phyloP scores from a whole-genome alignment of 345 rosid species.

The Arabis hirsuta region DNA sequence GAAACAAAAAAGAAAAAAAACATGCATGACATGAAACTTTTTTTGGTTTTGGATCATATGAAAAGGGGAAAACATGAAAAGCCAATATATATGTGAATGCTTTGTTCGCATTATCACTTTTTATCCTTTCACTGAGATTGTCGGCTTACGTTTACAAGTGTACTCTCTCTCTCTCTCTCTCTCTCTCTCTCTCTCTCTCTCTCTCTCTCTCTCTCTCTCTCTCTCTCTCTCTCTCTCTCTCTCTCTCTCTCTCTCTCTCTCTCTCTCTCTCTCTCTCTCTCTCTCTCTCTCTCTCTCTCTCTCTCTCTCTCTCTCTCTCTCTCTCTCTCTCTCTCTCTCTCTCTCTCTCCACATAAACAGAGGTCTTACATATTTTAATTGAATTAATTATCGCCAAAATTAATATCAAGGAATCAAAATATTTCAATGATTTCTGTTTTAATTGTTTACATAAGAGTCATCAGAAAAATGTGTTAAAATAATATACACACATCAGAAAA shows the following conservation, averaged over 20 bases:
- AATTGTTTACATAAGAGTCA: neutral
- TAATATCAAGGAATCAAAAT: neutral
- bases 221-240: no score
- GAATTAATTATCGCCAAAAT: neutral
- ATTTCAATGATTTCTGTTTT: neutral
- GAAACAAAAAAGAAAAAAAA: neutral
- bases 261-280: no score
- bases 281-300: no score
- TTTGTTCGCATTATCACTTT: conserved; percentile 37
- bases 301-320: no score
- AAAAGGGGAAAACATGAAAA: conserved; percentile 35
- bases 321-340: no score
- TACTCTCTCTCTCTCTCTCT: neutral
- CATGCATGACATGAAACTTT: conserved; percentile 40
- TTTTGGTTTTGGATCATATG: conserved; percentile 38
- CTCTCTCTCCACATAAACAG: neutral
- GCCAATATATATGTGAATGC: conserved; percentile 33
- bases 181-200: no score
- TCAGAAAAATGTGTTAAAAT: neutral
- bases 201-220: no score
- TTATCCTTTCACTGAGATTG: conserved; percentile 39
- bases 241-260: no score
- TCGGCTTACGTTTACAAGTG: conserved; percentile 26
- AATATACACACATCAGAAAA: neutral
- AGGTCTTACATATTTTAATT: neutral